A percentile compares a stretch with the other conserved stretches of the same genome.
phyloP scores from a whole-genome alignment of 2,329 filamentous ascomycete species.

The Westerdykella sp. region DNA sequence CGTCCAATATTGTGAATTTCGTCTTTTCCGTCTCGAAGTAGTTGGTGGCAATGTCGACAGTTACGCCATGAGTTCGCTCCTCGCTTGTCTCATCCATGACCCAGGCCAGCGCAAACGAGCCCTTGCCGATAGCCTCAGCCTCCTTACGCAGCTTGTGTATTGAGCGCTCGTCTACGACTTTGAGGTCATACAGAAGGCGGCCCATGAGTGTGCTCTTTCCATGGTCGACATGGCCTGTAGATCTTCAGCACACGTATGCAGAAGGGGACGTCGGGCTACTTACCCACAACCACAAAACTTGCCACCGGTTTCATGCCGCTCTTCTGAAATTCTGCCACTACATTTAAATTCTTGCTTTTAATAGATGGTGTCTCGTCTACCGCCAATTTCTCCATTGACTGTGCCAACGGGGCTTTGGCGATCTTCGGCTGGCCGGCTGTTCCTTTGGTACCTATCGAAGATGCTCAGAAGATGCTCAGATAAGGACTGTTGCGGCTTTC shows the following conservation, averaged over 20 bases:
- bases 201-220: slow-evolving; percentile 98
- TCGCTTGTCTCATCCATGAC: slow-evolving; percentile 89
- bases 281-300: slow-evolving; percentile 90
- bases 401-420: slow-evolving; percentile 34
- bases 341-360: slow-evolving; percentile 75
- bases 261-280: slow-evolving; percentile 19
- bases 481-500: not conserved
- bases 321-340: slow-evolving; percentile 70
- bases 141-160: slow-evolving; percentile 84
- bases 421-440: slow-evolving; percentile 26
- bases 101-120: slow-evolving; percentile 95
- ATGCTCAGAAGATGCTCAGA: slow-evolving; percentile 8
- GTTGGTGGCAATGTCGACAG: slow-evolving; percentile 93
- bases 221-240: slow-evolving; percentile 86
- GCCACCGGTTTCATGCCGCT: slow-evolving; percentile 70
- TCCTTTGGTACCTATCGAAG: slow-evolving; percentile 14
- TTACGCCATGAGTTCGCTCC: slow-evolving; percentile 83
- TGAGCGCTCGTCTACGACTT: slow-evolving; percentile 79
- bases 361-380: slow-evolving; percentile 48
- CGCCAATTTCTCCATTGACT: slow-evolving; percentile 44
- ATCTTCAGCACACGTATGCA: not conserved
- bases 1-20: slow-evolving; percentile 88
- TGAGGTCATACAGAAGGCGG: slow-evolving; percentile 79
- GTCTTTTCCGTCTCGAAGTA: slow-evolving; percentile 86
- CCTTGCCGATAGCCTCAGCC: slow-evolving; percentile 85